Evolutionary conservation across 2,329 filamentous ascomycete species (phyloP).

Genomic region (Talaromyces sp.): DNA sequence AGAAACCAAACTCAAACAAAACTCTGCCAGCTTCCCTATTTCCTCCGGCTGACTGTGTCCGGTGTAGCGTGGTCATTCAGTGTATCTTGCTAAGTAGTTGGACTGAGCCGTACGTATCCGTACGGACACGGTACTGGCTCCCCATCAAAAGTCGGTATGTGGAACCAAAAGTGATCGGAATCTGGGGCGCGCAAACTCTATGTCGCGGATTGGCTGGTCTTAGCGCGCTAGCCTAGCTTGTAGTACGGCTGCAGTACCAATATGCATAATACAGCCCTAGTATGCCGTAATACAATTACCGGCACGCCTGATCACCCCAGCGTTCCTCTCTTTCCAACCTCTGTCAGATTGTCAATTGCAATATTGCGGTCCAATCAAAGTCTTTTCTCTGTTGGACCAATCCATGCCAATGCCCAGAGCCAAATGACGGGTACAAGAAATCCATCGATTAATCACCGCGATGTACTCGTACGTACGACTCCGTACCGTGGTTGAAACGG

Average conservation of each 20-base stretch:
- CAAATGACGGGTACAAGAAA: not conserved
- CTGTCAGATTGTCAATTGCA: too few relatives aligned
- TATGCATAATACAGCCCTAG: not conserved
- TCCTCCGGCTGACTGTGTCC: not conserved
- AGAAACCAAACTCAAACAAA: not conserved
- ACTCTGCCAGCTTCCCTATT: too few relatives aligned
- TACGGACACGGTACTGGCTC: not conserved
- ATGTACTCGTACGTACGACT: not conserved
- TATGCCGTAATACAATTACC: not conserved
- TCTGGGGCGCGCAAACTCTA: conserved; percentile 10
- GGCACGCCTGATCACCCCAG: too few relatives aligned
- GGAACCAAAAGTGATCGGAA: conserved; percentile 1
- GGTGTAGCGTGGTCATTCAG: not conserved
- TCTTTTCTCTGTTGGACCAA: not conserved
- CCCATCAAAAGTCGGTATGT: not conserved
- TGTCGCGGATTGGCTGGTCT: conserved; percentile 1
- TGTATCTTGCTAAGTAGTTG: not conserved
- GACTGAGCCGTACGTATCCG: not conserved
- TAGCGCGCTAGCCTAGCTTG: conserved; percentile 5
- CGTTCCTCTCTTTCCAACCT: not conserved
- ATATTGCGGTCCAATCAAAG: not conserved
- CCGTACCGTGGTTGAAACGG: not conserved
- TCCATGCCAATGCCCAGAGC: not conserved
- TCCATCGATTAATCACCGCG: not conserved
- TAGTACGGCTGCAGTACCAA: not conserved